These are phyloP conservation scores for Xylaria sp. DNA, from an alignment of 2,329 filamentous ascomycete genomes.

Conservation along the genomic window DNA sequence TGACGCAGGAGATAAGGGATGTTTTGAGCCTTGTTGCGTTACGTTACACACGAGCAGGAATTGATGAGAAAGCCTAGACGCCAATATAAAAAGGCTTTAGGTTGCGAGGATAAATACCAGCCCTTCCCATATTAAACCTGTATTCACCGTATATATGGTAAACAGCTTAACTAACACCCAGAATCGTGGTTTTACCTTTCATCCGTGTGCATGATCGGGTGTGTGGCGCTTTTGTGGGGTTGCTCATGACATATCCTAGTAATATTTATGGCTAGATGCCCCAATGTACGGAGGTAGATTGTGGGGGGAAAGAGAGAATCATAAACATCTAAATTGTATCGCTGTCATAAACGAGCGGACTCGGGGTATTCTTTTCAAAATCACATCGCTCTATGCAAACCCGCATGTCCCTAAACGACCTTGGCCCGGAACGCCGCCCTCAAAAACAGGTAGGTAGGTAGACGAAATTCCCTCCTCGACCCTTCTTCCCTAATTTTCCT, in stretches of 20 bases:
- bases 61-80: background rate
- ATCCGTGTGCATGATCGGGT: background rate
- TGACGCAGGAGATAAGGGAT: background rate
- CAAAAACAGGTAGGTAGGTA: slow-evolving; percentile 4
- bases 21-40: background rate
- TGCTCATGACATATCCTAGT: background rate
- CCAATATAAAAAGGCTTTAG: background rate
- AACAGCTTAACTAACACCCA: slow-evolving; percentile 3
- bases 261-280: background rate
- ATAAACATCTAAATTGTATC: slow-evolving; percentile 23
- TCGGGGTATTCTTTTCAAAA: slow-evolving; percentile 32
- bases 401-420: slow-evolving; percentile 17
- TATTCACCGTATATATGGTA: background rate
- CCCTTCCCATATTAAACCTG: background rate
- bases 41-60: background rate
- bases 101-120: background rate
- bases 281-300: background rate
- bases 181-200: background rate
- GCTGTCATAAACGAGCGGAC: slow-evolving; percentile 33
- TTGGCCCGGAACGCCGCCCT: slow-evolving; percentile 18
- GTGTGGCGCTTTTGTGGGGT: background rate
- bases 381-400: slow-evolving; percentile 27
- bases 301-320: slow-evolving; percentile 11
- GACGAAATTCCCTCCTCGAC: background rate
- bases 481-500: background rate